phyloP scores from a whole-genome alignment of 352 stramenopile species.

The Blastocystis sp. region DNA sequence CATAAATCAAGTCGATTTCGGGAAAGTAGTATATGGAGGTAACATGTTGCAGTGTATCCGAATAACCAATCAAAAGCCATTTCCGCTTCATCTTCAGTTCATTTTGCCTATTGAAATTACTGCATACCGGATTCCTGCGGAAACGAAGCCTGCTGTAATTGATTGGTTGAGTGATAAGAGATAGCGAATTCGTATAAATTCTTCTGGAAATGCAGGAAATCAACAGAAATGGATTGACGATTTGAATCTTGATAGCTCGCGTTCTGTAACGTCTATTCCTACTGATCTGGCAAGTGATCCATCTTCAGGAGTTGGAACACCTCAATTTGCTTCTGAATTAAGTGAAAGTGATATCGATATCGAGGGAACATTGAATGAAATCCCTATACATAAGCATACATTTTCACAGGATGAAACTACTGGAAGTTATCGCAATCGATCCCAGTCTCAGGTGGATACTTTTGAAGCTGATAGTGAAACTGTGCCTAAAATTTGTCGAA shows the following conservation, averaged over 20 bases:
- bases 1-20: background rate
- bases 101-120: background rate
- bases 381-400: background rate
- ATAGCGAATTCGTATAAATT: background rate
- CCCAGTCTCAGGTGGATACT: background rate
- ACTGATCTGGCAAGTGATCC: background rate
- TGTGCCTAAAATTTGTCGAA: background rate
- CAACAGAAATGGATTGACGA: constrained; percentile 30
- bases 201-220: background rate
- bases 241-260: constrained; percentile 30
- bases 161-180: background rate
- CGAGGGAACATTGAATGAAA: background rate
- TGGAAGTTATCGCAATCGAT: background rate
- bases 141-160: background rate
- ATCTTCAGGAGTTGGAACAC: background rate
- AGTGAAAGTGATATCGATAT: background rate
- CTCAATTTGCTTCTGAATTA: background rate
- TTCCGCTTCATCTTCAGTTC: background rate
- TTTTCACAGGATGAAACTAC: background rate
- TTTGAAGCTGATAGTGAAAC: background rate
- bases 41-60: background rate
- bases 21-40: background rate
- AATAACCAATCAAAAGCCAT: background rate
- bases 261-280: background rate
- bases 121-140: background rate